These are phyloP conservation scores for Closterium sp. DNA, from an alignment of 139 green algal species.

Conservation along the genomic window DNA sequence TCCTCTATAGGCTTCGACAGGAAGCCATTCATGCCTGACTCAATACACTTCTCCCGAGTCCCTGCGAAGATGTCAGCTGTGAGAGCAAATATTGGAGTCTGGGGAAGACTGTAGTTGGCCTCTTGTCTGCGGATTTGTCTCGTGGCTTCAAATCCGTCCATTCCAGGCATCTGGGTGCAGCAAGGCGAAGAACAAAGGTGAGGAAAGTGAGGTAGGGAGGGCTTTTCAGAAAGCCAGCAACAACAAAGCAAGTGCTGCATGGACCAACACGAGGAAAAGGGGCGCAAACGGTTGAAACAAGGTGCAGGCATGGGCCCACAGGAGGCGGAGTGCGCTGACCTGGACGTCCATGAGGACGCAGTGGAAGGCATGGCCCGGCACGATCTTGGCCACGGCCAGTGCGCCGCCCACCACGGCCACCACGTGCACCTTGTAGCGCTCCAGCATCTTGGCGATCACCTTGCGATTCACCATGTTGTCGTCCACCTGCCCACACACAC, in stretches of 20 bases:
- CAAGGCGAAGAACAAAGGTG: slow-evolving; percentile 1
- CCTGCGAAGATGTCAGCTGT: slow-evolving; percentile 42
- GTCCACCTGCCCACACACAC: slow-evolving; percentile 36
- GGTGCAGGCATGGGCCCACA: neutral
- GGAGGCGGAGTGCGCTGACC: slow-evolving; percentile 1
- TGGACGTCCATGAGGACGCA: slow-evolving; percentile 47
- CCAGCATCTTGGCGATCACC: slow-evolving; percentile 43
- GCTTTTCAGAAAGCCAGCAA: too few relatives aligned
- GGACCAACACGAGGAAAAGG: too few relatives aligned
- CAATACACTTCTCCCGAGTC: slow-evolving; percentile 45
- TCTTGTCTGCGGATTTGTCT: slow-evolving; percentile 32
- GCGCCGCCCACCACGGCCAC: slow-evolving; percentile 21
- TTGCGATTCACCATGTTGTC: slow-evolving; percentile 51
- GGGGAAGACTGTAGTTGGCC: neutral
- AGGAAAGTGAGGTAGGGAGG: neutral
- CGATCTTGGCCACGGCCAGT: slow-evolving; percentile 27
- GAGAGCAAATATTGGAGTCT: slow-evolving; percentile 35
- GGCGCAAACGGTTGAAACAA: too few relatives aligned
- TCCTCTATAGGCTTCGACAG: slow-evolving; percentile 46
- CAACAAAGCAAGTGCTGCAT: too few relatives aligned
- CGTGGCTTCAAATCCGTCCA: slow-evolving; percentile 46
- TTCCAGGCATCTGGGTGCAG: slow-evolving; percentile 37
- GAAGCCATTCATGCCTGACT: slow-evolving; percentile 48
- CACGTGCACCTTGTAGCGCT: slow-evolving; percentile 36
- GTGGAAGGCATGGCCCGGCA: slow-evolving; percentile 17